Base-by-base conservation (phyloP, 441 rosid genomes). In the Lepidium campestre region DNA sequence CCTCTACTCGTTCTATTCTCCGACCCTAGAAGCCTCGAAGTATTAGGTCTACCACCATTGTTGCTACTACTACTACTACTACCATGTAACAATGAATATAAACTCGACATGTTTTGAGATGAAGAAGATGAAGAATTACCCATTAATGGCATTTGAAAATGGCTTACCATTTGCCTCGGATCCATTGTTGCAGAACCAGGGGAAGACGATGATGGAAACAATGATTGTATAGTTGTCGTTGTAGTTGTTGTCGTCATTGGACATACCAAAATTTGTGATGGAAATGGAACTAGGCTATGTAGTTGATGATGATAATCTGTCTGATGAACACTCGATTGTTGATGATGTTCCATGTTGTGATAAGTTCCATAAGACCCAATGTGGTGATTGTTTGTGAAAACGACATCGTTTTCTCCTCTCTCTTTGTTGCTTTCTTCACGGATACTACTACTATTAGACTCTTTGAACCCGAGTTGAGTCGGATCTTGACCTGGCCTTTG, bases 111-210 rank as follows among this genome's bases (percentile, higher is more conserved):
- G 72, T 80, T 77, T 47, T 85, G 93, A 15, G 77, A 67, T 15
- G 73, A 22, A 0, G 73, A 62, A 61, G 77, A 74, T 35, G 78
- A 68, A 62, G 85, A 73, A 63, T 57, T 66, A 66, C 78, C 75
- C 79, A 79, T 69, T 22, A 67, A 15, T 49, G 78, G 78, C 82
- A 81, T 70, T 36, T 84, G 93, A 52, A 82, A 80, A n/a, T 80
- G 91, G 56, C 75, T 85, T 27, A 52, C 65, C 58, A 82, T 65
- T 37, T 81, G 86, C 65, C 88, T 76, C 6, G 85, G 84, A 61
- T 70, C 71, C 62, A 81, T 79, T 62, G 76, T 62, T n/a, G n/a
- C n/a, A n/a, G n/a, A n/a, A n/a, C n/a, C n/a, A n/a, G n/a, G n/a
- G n/a, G 68, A 45, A 2, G 77, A 45, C 0, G 86, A 76, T 39